phyloP scores from a whole-genome alignment of 2,329 filamentous ascomycete genomes.

The Rhinocladiella mackenziei region DNA sequence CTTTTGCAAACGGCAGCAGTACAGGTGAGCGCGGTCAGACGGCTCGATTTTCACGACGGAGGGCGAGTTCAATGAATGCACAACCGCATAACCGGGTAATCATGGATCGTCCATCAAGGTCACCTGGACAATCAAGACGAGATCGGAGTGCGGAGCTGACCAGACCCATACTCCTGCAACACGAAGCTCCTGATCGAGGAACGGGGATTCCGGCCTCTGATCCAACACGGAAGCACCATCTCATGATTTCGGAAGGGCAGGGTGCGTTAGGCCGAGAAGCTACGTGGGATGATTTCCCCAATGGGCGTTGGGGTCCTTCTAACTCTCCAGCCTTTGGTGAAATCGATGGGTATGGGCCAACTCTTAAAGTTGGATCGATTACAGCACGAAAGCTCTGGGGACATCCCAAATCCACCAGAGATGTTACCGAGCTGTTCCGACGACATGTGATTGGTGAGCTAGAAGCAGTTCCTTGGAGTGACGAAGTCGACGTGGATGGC shows the following conservation, averaged over 20 bases:
- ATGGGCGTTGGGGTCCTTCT: slow-evolving; percentile 91
- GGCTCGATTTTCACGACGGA: slow-evolving; percentile 45
- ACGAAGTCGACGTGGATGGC: slow-evolving; percentile 58
- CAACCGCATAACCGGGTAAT: slow-evolving; percentile 86
- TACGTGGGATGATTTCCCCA: slow-evolving; percentile 98
- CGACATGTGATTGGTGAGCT: slow-evolving; percentile 76
- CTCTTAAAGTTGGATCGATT: slow-evolving; percentile 80
- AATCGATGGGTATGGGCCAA: slow-evolving; percentile 98
- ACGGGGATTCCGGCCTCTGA: slow-evolving; percentile 68
- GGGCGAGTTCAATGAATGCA: slow-evolving; percentile 75
- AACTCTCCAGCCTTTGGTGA: slow-evolving; percentile 91
- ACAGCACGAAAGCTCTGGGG: slow-evolving; percentile 85
- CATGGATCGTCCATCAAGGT: slow-evolving; percentile 59
- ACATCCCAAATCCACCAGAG: slow-evolving; percentile 62
- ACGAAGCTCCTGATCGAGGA: slow-evolving; percentile 70
- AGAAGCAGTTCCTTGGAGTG: slow-evolving; percentile 84
- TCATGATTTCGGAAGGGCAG: slow-evolving; percentile 91
- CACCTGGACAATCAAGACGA: slow-evolving; percentile 31
- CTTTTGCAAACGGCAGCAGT: neutral
- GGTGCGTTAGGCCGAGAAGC: slow-evolving; percentile 86
- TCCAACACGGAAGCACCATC: slow-evolving; percentile 75
- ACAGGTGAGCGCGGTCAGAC: neutral
- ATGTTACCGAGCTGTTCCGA: slow-evolving; percentile 77
- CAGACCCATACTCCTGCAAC: slow-evolving; percentile 22
- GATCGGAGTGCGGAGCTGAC: slow-evolving; percentile 9